These are phyloP conservation scores for Epichloe sylvatica DNA, from an alignment of 2,329 filamentous ascomycete species.

Conservation along the genomic window DNA sequence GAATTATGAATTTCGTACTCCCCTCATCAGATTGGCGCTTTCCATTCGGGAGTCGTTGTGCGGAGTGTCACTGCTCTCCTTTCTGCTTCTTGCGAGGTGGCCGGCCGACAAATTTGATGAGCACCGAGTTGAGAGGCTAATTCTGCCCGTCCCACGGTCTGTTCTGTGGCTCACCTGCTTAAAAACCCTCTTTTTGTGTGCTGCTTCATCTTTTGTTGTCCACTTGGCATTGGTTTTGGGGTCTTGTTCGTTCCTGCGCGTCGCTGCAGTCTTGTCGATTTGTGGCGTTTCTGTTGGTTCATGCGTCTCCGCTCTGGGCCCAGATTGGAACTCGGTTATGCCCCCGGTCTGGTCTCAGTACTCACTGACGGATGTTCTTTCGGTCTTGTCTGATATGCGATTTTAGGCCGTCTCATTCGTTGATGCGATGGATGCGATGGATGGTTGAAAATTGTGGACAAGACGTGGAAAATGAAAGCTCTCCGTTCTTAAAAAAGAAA, in stretches of 20 bases:
- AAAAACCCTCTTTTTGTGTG: conserved; percentile 9
- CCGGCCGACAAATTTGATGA: conserved; percentile 32
- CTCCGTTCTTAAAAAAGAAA: background rate
- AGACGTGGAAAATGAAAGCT: background rate
- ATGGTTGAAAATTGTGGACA: background rate
- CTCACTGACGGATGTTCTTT: background rate
- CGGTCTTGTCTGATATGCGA: background rate
- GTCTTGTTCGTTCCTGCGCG: background rate
- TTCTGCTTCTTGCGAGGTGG: conserved; percentile 35
- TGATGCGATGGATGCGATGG: background rate
- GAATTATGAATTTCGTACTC: conserved; percentile 17
- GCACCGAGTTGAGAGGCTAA: conserved; percentile 28
- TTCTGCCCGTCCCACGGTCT: conserved; percentile 11
- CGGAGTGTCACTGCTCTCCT: conserved; percentile 15
- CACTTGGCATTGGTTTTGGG: conserved; percentile 2
- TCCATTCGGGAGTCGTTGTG: conserved; percentile 28
- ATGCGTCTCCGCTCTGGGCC: background rate
- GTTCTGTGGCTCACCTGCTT: conserved; percentile 16
- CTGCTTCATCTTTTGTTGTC: conserved; percentile 7
- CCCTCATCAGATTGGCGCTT: conserved; percentile 37
- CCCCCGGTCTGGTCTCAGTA: background rate
- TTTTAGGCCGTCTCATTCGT: background rate
- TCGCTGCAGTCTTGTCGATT: background rate
- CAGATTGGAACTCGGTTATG: background rate
- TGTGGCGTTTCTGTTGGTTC: background rate